These are phyloP conservation scores for Pisolithus albus DNA, from an alignment of 768 basidiomycete species.

Conservation along the genomic window DNA sequence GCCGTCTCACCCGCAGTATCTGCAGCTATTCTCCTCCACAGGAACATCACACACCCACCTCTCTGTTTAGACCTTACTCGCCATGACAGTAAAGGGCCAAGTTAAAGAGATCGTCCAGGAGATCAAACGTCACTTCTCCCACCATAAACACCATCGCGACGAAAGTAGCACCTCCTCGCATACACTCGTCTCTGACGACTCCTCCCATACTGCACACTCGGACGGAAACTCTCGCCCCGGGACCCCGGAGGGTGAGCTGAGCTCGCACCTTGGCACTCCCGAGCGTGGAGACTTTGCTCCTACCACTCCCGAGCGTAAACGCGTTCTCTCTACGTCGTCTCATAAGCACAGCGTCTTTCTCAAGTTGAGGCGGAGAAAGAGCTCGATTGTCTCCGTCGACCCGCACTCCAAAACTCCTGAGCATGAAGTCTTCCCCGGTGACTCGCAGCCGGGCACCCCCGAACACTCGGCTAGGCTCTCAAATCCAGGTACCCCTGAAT, in stretches of 20 bases:
- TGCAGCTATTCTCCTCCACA: too few relatives aligned
- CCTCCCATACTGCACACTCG: slow-evolving; percentile 9
- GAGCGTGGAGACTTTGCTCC: neutral
- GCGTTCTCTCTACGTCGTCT: neutral
- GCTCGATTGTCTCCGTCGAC: neutral
- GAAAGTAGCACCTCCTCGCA: slow-evolving; percentile 9
- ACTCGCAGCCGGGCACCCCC: neutral
- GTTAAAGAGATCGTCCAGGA: slow-evolving; percentile 26
- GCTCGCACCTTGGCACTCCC: neutral
- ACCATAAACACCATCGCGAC: slow-evolving; percentile 15
- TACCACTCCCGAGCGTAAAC: neutral
- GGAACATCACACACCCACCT: neutral
- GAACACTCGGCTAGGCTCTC: slow-evolving; percentile 4
- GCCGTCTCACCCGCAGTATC: slow-evolving; percentile 2
- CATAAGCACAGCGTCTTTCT: neutral
- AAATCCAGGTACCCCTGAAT: slow-evolving; percentile 9
- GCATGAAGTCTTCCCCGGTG: neutral
- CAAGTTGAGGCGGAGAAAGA: neutral
- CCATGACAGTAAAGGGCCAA: slow-evolving; percentile 27
- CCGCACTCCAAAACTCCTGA: neutral
- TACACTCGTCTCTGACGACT: slow-evolving; percentile 3
- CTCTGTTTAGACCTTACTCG: neutral
- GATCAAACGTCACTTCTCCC: slow-evolving; percentile 27
- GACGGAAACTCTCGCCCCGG: slow-evolving; percentile 6
- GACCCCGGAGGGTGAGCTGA: neutral